Evolutionary conservation across 768 basidiomycete species (phyloP).

Genomic region (Tubosaeta sp.): DNA sequence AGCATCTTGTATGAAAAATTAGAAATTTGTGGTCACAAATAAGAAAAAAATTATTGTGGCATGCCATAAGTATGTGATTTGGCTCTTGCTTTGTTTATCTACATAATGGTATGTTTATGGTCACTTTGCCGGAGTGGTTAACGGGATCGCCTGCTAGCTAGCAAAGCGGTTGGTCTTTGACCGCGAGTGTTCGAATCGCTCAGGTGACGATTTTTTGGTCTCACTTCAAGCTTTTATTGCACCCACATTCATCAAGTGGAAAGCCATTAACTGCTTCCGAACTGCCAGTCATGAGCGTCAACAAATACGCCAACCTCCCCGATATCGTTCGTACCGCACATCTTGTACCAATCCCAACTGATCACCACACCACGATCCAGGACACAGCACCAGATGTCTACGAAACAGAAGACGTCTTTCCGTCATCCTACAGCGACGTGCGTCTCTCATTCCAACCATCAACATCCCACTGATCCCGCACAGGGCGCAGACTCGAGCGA

Average conservation of each 20-base stretch:
- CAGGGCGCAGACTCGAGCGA: slow-evolving; percentile 65
- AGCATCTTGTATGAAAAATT: no score
- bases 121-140: slow-evolving; percentile 97
- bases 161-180: slow-evolving; percentile 56
- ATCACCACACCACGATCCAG: no score
- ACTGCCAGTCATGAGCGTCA: slow-evolving; percentile 46
- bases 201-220: slow-evolving; percentile 47
- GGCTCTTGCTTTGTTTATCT: no score
- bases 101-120: slow-evolving; percentile 18
- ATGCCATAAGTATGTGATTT: no score
- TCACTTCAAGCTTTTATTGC: neutral
- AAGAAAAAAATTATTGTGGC: no score
- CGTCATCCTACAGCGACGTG: slow-evolving; percentile 48
- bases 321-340: slow-evolving; percentile 65
- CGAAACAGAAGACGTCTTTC: slow-evolving; percentile 81
- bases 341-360: neutral
- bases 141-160: slow-evolving; percentile 76
- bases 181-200: slow-evolving; percentile 61
- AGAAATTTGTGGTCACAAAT: no score
- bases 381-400: slow-evolving; percentile 91
- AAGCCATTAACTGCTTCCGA: neutral
- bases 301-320: slow-evolving; percentile 87
- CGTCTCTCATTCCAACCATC: slow-evolving; percentile 17
- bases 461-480: slow-evolving; percentile 6
- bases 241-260: neutral